A percentile compares a stretch with the other conserved stretches of the same genome.
These are phyloP conservation scores for Pisolithus microcarpus DNA, from an alignment of 768 basidiomycete genomes.

Conservation along the genomic window DNA sequence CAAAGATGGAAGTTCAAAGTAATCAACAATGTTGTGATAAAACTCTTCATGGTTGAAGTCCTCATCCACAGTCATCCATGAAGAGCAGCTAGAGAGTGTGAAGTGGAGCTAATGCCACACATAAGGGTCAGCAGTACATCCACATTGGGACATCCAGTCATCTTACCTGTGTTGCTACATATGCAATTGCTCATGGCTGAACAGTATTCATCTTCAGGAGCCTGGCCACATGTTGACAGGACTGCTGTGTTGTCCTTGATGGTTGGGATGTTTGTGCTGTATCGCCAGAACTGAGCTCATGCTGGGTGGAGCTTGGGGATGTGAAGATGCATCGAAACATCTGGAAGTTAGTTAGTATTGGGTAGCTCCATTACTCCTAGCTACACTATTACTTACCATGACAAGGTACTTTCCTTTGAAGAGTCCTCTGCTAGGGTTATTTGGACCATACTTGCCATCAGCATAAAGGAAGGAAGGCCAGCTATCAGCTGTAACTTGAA, in stretches of 20 bases:
- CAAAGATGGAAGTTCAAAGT: too few species aligned
- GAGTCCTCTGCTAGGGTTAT: neutral
- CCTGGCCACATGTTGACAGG: constrained; percentile 5
- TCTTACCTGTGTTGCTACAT: too few species aligned
- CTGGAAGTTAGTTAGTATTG: constrained; percentile 3
- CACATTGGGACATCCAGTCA: neutral
- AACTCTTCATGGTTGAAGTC: constrained; percentile 8
- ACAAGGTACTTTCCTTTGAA: constrained; percentile 2
- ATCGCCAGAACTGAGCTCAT: neutral
- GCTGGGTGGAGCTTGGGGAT: constrained; percentile 12
- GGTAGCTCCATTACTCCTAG: too few species aligned
- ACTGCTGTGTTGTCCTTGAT: neutral
- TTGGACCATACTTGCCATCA: too few species aligned
- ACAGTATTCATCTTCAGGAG: constrained; percentile 8
- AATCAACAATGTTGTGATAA: too few species aligned
- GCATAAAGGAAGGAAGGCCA: too few species aligned
- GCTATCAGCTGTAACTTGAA: too few species aligned
- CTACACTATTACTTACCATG: neutral
- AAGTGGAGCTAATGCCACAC: constrained; percentile 8
- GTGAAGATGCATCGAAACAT: constrained; percentile 14
- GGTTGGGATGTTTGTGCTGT: neutral
- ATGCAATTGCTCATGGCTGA: constrained; percentile 14
- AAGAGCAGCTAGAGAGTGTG: constrained; percentile 3
- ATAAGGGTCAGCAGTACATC: neutral
- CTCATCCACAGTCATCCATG: constrained; percentile 4